Base-by-base conservation (phyloP, 306 rosid species). In the Ammopiptanthus mongolicus region DNA sequence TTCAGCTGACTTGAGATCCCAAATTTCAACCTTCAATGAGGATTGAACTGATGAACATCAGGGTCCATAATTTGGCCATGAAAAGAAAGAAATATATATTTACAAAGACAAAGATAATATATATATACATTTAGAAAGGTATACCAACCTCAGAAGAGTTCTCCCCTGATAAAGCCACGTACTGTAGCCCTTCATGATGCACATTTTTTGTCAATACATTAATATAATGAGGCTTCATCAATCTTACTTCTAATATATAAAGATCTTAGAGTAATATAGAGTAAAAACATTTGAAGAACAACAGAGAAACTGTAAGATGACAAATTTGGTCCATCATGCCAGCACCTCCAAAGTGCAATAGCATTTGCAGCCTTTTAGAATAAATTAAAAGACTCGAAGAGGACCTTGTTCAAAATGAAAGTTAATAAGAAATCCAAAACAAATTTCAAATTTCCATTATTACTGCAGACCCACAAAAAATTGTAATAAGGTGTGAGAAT, bases 1-100 rank as follows among this genome's bases (percentile, higher is more conserved):
- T 75, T 91, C 86, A 68, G 84, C 89, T 18, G 96, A 82, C 79
- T 82, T 86, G 47, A 92, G 93, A 88, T 95, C 99, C 99, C 97
- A 95, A 81, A 95, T 84, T 80, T 88, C 97, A 84, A 92, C 96
- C 99, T 95, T 83, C 15, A 80, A 69, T 62, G 72, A 78, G 46
- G 76, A 73, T 44, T 70, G 70, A 73, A 68, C 14, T 23, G 23
- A 72, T 78, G 46, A 79, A 79, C 65, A 64, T 63, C 51, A 5
- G 28, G 34, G 47, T 22, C 68, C 65, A 42, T 52, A 52, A 37
- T 44, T 59, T 76, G 69, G 22, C 41, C 25, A 36, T 36, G 37
- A 10, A 10, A 2, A 8, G 2, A 41, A 9, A 37, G 2, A 8
- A 33, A 65, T 28, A 76, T 28, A 76, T 3, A 80, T 29, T 41